These are phyloP conservation scores for Exophiala xenobiotica DNA, from an alignment of 2,329 filamentous ascomycete genomes.

Conservation along the genomic window DNA sequence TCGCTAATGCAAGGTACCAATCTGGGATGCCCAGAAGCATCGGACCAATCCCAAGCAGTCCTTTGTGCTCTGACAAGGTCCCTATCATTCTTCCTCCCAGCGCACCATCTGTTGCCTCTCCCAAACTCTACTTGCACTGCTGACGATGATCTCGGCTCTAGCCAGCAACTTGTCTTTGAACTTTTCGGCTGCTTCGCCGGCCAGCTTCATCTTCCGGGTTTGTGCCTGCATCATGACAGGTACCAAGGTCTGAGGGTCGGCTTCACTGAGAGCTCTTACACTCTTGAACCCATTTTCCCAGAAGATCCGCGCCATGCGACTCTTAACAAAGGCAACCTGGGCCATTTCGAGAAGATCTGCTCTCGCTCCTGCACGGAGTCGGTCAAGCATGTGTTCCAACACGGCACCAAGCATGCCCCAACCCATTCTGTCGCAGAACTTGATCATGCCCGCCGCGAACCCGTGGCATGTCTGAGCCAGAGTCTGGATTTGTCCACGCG, in stretches of 20 bases:
- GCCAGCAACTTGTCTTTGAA: slow-evolving; percentile 63
- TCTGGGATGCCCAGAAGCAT: too few species aligned
- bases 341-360: slow-evolving; percentile 69
- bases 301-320: slow-evolving; percentile 70
- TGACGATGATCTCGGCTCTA: slow-evolving; percentile 68
- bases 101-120: slow-evolving; percentile 42
- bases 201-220: slow-evolving; percentile 48
- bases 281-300: slow-evolving; percentile 75
- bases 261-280: slow-evolving; percentile 66
- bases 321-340: slow-evolving; percentile 73
- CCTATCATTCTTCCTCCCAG: slow-evolving; percentile 28
- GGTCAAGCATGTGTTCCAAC: slow-evolving; percentile 72
- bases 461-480: slow-evolving; percentile 73
- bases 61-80: not conserved
- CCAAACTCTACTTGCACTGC: slow-evolving; percentile 69
- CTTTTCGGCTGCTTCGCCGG: slow-evolving; percentile 57
- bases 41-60: too few species aligned
- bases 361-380: slow-evolving; percentile 69
- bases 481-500: slow-evolving; percentile 69
- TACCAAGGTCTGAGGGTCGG: slow-evolving; percentile 65
- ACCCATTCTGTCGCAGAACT: slow-evolving; percentile 71
- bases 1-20: slow-evolving; percentile 19
- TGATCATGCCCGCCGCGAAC: slow-evolving; percentile 76
- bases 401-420: slow-evolving; percentile 65
- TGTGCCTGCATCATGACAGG: slow-evolving; percentile 67